These are phyloP conservation scores for Pythium periplocum DNA, from an alignment of 352 stramenopile species.

Conservation along the genomic window DNA sequence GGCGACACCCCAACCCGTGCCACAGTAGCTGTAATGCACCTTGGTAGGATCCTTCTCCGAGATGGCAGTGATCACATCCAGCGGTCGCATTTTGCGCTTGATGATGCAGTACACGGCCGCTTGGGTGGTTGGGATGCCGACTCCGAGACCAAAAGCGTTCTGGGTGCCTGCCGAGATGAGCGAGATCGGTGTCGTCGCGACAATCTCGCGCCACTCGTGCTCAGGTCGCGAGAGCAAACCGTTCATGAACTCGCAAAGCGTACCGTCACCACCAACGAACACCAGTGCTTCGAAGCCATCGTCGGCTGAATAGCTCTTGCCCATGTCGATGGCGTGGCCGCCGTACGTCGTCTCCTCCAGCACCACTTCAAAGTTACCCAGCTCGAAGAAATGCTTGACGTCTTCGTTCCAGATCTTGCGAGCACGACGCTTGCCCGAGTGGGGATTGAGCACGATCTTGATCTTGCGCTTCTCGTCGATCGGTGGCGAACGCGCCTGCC, in stretches of 20 bases:
- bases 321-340: conserved; percentile 75
- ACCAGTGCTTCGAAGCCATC: conserved; percentile 76
- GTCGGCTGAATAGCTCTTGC: conserved; percentile 57
- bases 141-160: conserved; percentile 73
- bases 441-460: conserved; percentile 79
- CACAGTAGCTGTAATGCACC: conserved; percentile 82
- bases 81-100: conserved; percentile 75
- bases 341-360: conserved; percentile 72
- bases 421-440: conserved; percentile 65
- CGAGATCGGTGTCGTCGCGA: conserved; percentile 71
- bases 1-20: conserved; percentile 69
- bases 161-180: conserved; percentile 79
- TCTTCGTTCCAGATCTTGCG: conserved; percentile 60
- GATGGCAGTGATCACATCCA: conserved; percentile 70
- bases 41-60: conserved; percentile 47
- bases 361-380: conserved; percentile 70
- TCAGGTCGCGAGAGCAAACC: conserved; percentile 61
- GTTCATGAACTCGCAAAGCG: conserved; percentile 82
- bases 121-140: conserved; percentile 62
- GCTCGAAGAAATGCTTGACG: conserved; percentile 74
- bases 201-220: conserved; percentile 78
- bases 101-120: conserved; percentile 76
- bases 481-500: conserved; percentile 66
- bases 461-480: conserved; percentile 66
- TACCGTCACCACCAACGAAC: conserved; percentile 76